These are phyloP conservation scores for Colletotrichum abscissum DNA, from an alignment of 2,329 filamentous ascomycete genomes.

Conservation along the genomic window DNA sequence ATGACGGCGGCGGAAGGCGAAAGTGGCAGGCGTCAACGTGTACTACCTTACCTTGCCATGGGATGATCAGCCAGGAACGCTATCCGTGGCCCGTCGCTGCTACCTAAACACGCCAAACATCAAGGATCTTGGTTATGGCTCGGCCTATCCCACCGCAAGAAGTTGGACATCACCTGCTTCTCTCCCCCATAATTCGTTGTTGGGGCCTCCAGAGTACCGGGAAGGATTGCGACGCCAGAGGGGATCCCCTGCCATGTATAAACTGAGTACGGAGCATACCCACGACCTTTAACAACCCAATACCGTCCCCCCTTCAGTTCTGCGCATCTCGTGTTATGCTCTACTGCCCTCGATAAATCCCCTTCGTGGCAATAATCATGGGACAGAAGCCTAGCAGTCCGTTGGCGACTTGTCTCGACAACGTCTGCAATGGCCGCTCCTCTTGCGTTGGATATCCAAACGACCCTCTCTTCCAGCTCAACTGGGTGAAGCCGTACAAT, in stretches of 20 bases:
- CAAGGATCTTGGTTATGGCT: neutral
- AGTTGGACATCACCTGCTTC: neutral
- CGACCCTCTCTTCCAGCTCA: conserved; percentile 55
- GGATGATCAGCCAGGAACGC: neutral
- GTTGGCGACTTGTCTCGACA: conserved; percentile 57
- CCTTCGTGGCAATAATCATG: conserved; percentile 45
- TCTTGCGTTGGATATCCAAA: conserved; percentile 60
- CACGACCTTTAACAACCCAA: neutral
- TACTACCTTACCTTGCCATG: neutral
- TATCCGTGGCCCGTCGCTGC: neutral
- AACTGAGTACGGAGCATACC: neutral
- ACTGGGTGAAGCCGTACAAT: conserved; percentile 66
- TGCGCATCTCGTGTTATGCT: neutral
- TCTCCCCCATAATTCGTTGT: neutral
- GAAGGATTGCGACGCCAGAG: neutral
- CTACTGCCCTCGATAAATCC: neutral
- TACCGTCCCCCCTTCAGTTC: neutral
- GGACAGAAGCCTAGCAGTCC: conserved; percentile 54
- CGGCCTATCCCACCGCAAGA: neutral
- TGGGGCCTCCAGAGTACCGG: neutral
- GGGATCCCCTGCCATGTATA: conserved; percentile 8
- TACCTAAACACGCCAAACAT: neutral
- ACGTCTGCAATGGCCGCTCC: conserved; percentile 56
- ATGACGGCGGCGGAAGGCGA: neutral
- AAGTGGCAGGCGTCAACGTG: neutral